Conservation (phyloP, 2,329 filamentous ascomycete species). For the Coleophoma crateriformis region DNA sequence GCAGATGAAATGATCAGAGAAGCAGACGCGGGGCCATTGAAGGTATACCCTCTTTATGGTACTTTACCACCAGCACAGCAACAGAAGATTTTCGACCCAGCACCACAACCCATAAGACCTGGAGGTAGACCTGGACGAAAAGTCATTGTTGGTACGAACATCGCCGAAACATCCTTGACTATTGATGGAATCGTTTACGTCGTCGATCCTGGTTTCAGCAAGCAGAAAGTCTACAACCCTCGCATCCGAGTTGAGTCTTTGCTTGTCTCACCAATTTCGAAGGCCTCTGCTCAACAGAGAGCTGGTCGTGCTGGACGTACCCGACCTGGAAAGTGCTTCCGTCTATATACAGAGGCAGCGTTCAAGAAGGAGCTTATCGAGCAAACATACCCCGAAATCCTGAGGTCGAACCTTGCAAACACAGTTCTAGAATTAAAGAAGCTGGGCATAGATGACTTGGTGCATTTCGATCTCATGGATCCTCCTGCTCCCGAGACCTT, state of each 20-base stretch:
- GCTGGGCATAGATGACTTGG: slow-evolving; percentile 88
- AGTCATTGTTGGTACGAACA: slow-evolving; percentile 92
- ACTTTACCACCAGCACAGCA: slow-evolving; percentile 89
- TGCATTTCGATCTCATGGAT: slow-evolving; percentile 99
- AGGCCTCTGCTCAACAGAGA: slow-evolving; percentile 93
- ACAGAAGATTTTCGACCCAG: slow-evolving; percentile 89
- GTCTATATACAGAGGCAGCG: slow-evolving; percentile 87
- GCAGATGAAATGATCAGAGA: slow-evolving; percentile 88
- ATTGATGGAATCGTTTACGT: slow-evolving; percentile 99
- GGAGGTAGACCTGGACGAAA: slow-evolving; percentile 89
- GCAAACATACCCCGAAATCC: slow-evolving; percentile 92
- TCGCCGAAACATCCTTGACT: slow-evolving; percentile 94
- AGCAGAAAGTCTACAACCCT: slow-evolving; percentile 99
- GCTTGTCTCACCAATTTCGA: slow-evolving; percentile 95
- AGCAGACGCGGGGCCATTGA: slow-evolving; percentile 83
- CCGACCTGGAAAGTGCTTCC: slow-evolving; percentile 95
- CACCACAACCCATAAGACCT: slow-evolving; percentile 65
- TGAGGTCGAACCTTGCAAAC: slow-evolving; percentile 89
- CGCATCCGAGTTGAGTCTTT: slow-evolving; percentile 94
- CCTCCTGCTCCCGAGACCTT: slow-evolving; percentile 95
- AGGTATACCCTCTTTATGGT: slow-evolving; percentile 90
- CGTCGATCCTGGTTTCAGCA: slow-evolving; percentile 98
- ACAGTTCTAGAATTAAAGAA: slow-evolving; percentile 97
- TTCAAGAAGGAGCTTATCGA: slow-evolving; percentile 99
- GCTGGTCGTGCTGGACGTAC: slow-evolving; percentile 99